Evolutionary conservation across 495 filamentous ascomycete genomes (phyloP), one percentile per base, ranked within the genome.

Genomic region (Parathielavia appendiculata): DNA sequence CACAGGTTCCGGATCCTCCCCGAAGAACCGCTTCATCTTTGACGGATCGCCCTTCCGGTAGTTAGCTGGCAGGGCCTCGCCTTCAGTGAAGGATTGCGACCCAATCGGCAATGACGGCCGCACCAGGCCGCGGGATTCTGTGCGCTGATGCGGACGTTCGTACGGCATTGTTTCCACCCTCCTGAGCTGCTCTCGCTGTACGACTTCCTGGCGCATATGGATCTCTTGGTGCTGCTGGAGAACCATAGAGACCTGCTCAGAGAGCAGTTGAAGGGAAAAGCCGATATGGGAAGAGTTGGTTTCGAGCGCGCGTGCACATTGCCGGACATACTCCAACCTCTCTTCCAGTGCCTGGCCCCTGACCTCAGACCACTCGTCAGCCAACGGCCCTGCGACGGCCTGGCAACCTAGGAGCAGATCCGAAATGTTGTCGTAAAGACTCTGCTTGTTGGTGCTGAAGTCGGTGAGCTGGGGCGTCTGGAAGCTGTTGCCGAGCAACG

Each of bases 331-430:
- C 61, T 86, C 88, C 38, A 98, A 68, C 39, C 92, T 83, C 59
- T 91, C 89, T 60, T 96, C 92, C n/a, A 98, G 77, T 16, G 92
- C 88, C 66, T 92, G 89, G 4, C 91, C 90, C n/a, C 92, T 84
- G 13, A 88, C 75, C 63, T 95, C 91, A 20, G 91, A 83, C 93
- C 93, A 98, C 71, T 98, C 93, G 68, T 98, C 93, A 12, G 86
- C 88, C 32, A 98, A 75, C 36, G 95, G 92, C 14, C 90, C 88
- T 12, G 92, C 87, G 12, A 97, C 85, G 9, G 84, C 83, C 70
- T 97, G 92, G 68, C 91, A 95, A 55, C 86, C 83, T 19, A 96
- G 67, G 13, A 97, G 73, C 45, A 98, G 81, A 66, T 98, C 93
- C 44, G 90, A 90, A 58, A 95, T 87, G 20, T 88, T 86, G 73